Evolutionary conservation across 495 filamentous ascomycete species (phyloP), one percentile per base, ranked within the genome.

Genomic region (Aspergillus sparsus): DNA sequence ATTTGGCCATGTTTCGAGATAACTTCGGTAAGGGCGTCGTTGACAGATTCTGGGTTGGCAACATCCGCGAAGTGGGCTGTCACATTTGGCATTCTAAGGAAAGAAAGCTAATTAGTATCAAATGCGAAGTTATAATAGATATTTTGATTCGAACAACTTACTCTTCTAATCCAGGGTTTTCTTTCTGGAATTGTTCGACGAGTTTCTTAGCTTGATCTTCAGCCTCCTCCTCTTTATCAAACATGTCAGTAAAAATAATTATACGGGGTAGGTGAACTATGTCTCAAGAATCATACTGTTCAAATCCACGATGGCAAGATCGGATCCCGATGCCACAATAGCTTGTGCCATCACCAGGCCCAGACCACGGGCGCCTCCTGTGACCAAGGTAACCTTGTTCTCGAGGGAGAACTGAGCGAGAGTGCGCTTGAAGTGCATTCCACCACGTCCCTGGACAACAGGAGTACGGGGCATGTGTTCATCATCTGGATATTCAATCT

Each of bases 271-370:
- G 21, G 21, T 27, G 21, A 27, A 27, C 21, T 27, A 27, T 27
- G 21, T 21, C 21, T 21, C 15, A 42, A 51, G 5, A 9, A 83
- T 27, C 87, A 49, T 75, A 95, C 92, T 87, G 72, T 97, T 96
- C 72, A 97, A 71, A 74, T 98, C 93, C 13, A 97, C 90, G 77
- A 98, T 89, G 7, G 93, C 93, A 61, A 96, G 80, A 71, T 96
- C 89, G 7, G 90, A 90, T 34, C 93, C 93, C 57, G 88, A 92
- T 11, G 88, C 84, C 32, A 97, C 88, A 63, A 95, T 83, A 5
- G 87, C 92, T 71, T 96, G 91, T 37, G 85, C 88, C 93, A 98
- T 96, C 36, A 96, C 92, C 64, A 97, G 77, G 50, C 92, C 92
- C 65, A 96, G 71, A 5, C 92, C 92, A 64, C 92, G 80, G 41